These are phyloP conservation scores for Candida sanyaensis DNA, from an alignment of 1,139 yeast genomes.

Conservation along the genomic window DNA sequence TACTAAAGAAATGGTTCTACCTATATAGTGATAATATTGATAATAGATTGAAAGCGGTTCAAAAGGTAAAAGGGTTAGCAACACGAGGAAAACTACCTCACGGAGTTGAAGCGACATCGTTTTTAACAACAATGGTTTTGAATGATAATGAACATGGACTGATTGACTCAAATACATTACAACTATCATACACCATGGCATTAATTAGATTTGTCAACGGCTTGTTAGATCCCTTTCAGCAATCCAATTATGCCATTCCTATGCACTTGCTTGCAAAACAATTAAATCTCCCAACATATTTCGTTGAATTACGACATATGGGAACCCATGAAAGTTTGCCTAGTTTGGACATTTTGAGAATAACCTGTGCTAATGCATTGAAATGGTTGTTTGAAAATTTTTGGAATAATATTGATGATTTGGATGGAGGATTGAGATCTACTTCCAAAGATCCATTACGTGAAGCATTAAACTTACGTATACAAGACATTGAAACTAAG, in stretches of 20 bases:
- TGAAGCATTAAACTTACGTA: slow-evolving; percentile 5
- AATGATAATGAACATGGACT: slow-evolving; percentile 20
- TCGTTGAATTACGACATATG: slow-evolving; percentile 88
- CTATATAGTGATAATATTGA: slow-evolving; percentile 29
- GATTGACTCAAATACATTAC: slow-evolving; percentile 30
- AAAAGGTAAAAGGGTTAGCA: slow-evolving; percentile 45
- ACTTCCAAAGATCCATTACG: slow-evolving; percentile 3
- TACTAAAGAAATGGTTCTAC: slow-evolving; percentile 62
- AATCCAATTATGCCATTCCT: slow-evolving; percentile 76
- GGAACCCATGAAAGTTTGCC: slow-evolving; percentile 92
- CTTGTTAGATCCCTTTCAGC: slow-evolving; percentile 82
- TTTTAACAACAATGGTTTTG: slow-evolving; percentile 55
- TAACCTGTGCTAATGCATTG: slow-evolving; percentile 60
- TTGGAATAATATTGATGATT: slow-evolving; percentile 56
- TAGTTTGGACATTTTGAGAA: slow-evolving; percentile 62
- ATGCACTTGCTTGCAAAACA: slow-evolving; percentile 71
- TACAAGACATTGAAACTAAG: not conserved
- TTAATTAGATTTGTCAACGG: slow-evolving; percentile 90
- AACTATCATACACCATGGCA: slow-evolving; percentile 72
- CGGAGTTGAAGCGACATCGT: slow-evolving; percentile 57
- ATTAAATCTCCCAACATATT: slow-evolving; percentile 71
- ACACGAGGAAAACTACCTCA: slow-evolving; percentile 49
- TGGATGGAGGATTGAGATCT: slow-evolving; percentile 17
- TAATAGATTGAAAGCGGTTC: slow-evolving; percentile 33
- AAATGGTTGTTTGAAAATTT: slow-evolving; percentile 75